A percentile compares a stretch with the other conserved stretches of the same genome.
Conservation (phyloP, 2,329 filamentous ascomycete genomes). For the Trichoderma citrinoviride region DNA sequence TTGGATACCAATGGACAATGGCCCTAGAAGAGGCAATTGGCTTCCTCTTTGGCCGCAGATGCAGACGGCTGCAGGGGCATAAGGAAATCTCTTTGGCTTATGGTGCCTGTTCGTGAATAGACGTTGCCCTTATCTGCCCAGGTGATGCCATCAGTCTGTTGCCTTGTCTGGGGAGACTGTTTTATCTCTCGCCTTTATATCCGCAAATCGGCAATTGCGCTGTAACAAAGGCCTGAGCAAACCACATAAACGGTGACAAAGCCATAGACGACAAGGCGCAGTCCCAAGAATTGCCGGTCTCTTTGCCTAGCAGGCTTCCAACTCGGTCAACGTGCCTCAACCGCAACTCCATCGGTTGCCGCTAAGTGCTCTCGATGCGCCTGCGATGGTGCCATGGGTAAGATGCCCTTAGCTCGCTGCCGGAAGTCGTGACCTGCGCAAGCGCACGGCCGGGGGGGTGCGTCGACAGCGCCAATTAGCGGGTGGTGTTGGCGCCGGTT, state of each 20-base stretch:
- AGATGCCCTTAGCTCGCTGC: slow-evolving; percentile 14
- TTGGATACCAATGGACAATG: too few relatives aligned
- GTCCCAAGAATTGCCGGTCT: neutral
- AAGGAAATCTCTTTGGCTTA: too few relatives aligned
- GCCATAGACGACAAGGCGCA: neutral
- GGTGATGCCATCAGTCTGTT: too few relatives aligned
- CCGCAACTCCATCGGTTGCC: neutral
- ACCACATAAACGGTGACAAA: neutral
- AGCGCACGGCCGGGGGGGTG: slow-evolving; percentile 18
- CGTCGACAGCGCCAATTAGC: neutral
- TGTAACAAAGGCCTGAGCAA: neutral
- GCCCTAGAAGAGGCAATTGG: too few relatives aligned
- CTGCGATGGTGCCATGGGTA: slow-evolving; percentile 17
- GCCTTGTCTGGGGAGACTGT: too few relatives aligned
- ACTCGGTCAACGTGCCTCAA: slow-evolving; percentile 5
- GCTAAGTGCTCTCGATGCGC: slow-evolving; percentile 5
- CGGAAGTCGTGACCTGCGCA: slow-evolving; percentile 17
- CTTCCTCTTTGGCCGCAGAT: too few relatives aligned
- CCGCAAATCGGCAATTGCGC: too few relatives aligned
- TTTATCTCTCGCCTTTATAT: too few relatives aligned
- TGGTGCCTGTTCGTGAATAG: too few relatives aligned
- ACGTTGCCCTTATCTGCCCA: too few relatives aligned
- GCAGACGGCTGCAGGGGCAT: too few relatives aligned
- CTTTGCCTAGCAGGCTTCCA: neutral
- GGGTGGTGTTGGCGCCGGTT: neutral